These are phyloP conservation scores for Mucor plumbeus DNA, from an alignment of 371 early-diverging fungal species.

Conservation along the genomic window DNA sequence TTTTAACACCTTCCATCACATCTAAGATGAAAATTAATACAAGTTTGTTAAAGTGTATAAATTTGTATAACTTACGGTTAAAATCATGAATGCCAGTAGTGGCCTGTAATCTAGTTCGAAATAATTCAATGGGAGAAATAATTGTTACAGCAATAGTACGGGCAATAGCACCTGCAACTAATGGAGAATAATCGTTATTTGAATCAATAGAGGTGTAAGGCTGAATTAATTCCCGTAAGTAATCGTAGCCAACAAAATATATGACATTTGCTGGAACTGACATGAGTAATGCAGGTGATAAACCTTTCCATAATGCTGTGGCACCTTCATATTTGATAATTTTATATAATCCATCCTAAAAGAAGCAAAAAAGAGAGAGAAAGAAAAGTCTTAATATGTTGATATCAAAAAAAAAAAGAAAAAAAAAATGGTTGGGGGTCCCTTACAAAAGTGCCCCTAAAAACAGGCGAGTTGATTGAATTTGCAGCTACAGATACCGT, in stretches of 20 bases:
- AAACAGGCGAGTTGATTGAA: conserved; percentile 8
- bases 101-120: conserved; percentile 90
- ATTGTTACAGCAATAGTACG: conserved; percentile 79
- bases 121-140: conserved; percentile 90
- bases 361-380: not conserved
- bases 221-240: conserved; percentile 61
- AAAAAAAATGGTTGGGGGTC: not conserved
- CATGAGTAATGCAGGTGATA: conserved; percentile 87
- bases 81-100: conserved; percentile 55
- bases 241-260: conserved; percentile 95
- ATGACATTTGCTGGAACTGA: conserved; percentile 91
- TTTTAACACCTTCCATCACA: conserved; percentile 64
- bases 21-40: conserved; percentile 23
- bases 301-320: conserved; percentile 82
- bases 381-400: conserved; percentile 9
- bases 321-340: conserved; percentile 85
- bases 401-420: not conserved
- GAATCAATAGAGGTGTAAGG: conserved; percentile 2
- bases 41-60: not conserved
- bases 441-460: conserved; percentile 43
- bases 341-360: conserved; percentile 77
- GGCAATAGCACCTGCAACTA: conserved; percentile 82
- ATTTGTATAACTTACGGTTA: conserved; percentile 27
- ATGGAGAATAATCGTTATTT: conserved; percentile 58
- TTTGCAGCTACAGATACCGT: not conserved